Evolutionary conservation across 306 rosid species (phyloP), one percentile per base, ranked within the genome.

Genomic region (Rosa lucieae): DNA sequence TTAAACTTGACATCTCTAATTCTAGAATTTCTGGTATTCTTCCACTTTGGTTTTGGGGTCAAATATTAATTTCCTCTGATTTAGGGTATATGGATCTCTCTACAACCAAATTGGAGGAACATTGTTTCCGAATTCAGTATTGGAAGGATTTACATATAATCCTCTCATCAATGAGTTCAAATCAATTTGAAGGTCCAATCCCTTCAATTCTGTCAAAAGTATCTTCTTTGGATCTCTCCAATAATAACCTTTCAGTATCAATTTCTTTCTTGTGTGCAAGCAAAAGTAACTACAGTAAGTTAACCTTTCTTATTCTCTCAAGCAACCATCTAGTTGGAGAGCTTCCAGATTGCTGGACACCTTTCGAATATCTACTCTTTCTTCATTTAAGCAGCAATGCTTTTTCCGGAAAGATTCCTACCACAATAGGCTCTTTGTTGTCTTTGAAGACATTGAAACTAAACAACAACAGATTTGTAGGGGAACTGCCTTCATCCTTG

Each of bases 41-140:
- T 47, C 80, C 84, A 0, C 26, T 23, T n/a, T 81, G 80, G 84
- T 56, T 81, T 37, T 81, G 80, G 84, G 32, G 2, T 8, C 13
- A 47, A 66, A 3, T 23, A 23, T 23, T 23, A 23, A 23, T 23
- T 12, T 51, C 20, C 56, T 21, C 2, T 47, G 46, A 5, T 1
- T 68, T 52, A 21, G 1, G 18, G 0, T 1, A 32, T 10, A 51
- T 56, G 62, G 21, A 74, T 74, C 52, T 81, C 17, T 75, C 77
- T 10, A 9, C 42, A 81, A 81, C 40, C 74, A 75, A 68, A 52
- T 81, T 39, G 10, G 15, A 71, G 37, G 40, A 18, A 18, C 29
- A 49, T 37, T 10, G 6, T 0, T n/a, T 1, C 13, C 20, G 6
- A 10, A 0, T 9, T 6, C 43, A 13, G 56, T 12, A 3, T 12